phyloP scores from a whole-genome alignment of 331 rosid species.

The Pyrus hybrid region DNA sequence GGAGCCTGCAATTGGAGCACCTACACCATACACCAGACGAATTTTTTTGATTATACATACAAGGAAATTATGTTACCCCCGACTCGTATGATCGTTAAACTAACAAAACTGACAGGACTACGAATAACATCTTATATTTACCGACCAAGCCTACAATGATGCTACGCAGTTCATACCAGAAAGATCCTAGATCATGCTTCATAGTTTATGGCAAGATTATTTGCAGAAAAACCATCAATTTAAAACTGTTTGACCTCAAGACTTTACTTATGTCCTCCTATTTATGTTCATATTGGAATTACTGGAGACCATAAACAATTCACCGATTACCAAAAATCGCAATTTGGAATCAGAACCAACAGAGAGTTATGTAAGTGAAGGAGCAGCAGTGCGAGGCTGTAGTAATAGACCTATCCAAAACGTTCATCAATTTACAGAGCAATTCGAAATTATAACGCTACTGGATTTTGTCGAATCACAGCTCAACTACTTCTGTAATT shows the following conservation, averaged over 20 bases:
- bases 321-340: background rate
- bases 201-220: background rate
- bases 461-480: background rate
- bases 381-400: background rate
- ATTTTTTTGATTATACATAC: background rate
- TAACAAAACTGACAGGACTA: background rate
- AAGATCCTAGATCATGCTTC: background rate
- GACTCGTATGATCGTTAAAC: background rate
- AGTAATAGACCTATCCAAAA: background rate
- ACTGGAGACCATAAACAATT: background rate
- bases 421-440: background rate
- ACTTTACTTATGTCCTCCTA: background rate
- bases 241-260: background rate
- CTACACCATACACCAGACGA: slow-evolving; percentile 22
- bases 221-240: background rate
- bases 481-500: background rate
- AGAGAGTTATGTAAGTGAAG: background rate
- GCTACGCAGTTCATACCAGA: background rate
- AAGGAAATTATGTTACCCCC: background rate
- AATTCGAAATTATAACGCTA: background rate
- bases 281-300: background rate
- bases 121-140: background rate
- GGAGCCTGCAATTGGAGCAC: slow-evolving; percentile 94
- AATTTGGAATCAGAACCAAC: background rate
- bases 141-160: background rate